phyloP scores from a whole-genome alignment of 225 moss, liverwort and hornwort genomes.

The Ulota crispa region DNA sequence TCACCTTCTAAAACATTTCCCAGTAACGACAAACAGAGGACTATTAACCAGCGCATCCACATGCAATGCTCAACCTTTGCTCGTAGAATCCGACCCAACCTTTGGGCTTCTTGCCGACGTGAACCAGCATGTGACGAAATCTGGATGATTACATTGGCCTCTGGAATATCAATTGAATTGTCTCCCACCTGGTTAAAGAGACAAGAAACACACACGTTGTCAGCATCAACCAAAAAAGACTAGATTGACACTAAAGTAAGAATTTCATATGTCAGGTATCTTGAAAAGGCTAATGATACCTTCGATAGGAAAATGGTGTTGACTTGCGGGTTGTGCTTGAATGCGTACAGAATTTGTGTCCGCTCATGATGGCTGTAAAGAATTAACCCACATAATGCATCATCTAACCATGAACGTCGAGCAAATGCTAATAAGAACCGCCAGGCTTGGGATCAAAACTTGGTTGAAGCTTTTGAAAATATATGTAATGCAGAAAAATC shows the following conservation, averaged over 20 bases:
- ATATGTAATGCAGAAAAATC: neutral
- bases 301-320: slow-evolving; percentile 89
- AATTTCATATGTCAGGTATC: neutral
- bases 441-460: neutral
- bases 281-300: slow-evolving; percentile 33
- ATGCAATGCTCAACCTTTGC: slow-evolving; percentile 61
- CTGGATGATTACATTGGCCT: slow-evolving; percentile 96
- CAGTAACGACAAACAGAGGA: neutral
- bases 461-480: neutral
- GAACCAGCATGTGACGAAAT: slow-evolving; percentile 97
- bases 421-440: neutral
- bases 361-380: slow-evolving; percentile 81
- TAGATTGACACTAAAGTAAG: neutral
- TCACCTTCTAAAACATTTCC: neutral
- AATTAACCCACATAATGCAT: slow-evolving; percentile 8
- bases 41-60: neutral
- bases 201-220: neutral
- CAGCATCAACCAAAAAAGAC: slow-evolving; percentile 1
- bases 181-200: slow-evolving; percentile 71
- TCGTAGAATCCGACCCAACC: slow-evolving; percentile 88
- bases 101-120: slow-evolving; percentile 92
- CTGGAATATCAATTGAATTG: slow-evolving; percentile 93
- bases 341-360: slow-evolving; percentile 74
- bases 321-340: slow-evolving; percentile 82
- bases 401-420: neutral